These are phyloP conservation scores for Sicyos baderoa DNA, from an alignment of 306 rosid species.

Conservation along the genomic window DNA sequence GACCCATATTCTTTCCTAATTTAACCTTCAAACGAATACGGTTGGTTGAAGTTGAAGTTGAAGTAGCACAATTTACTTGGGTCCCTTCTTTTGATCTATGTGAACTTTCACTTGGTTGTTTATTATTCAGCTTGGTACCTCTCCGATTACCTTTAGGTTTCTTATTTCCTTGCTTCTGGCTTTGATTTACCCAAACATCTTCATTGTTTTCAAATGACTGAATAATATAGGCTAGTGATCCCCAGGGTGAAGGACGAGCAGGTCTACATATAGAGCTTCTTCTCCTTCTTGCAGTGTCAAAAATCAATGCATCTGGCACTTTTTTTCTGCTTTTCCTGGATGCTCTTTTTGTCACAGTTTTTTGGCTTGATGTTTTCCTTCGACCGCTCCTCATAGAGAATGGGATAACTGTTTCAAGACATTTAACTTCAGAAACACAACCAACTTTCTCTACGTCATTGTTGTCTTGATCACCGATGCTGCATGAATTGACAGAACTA, in stretches of 20 bases:
- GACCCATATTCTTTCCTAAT: constrained; percentile 49
- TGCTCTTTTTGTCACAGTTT: constrained; percentile 46
- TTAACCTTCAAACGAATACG: constrained; percentile 75
- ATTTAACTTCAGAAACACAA: constrained; percentile 32
- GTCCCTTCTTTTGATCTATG: constrained; percentile 37
- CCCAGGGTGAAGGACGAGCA: constrained; percentile 82
- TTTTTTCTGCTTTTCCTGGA: constrained; percentile 45
- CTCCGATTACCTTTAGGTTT: constrained; percentile 40
- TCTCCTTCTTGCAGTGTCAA: constrained; percentile 56
- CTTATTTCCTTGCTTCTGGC: constrained; percentile 37
- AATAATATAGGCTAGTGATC: constrained; percentile 49
- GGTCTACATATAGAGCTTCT: constrained; percentile 66
- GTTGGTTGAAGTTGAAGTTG: constrained; percentile 41
- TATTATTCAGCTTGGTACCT: constrained; percentile 38
- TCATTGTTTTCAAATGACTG: constrained; percentile 47
- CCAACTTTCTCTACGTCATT: constrained; percentile 37
- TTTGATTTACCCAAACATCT: constrained; percentile 35
- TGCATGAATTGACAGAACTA: constrained; percentile 32
- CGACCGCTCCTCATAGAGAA: constrained; percentile 47
- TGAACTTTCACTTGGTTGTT: constrained; percentile 38
- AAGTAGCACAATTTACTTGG: constrained; percentile 29
- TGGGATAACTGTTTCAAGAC: constrained; percentile 27
- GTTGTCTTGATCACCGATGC: constrained; percentile 32
- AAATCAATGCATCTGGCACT: constrained; percentile 29
- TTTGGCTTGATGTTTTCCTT: constrained; percentile 43